Evolutionary conservation across 2,329 filamentous ascomycete genomes (phyloP), one percentile per base, ranked within the genome.

Genomic region (Talaromyces sp.): DNA sequence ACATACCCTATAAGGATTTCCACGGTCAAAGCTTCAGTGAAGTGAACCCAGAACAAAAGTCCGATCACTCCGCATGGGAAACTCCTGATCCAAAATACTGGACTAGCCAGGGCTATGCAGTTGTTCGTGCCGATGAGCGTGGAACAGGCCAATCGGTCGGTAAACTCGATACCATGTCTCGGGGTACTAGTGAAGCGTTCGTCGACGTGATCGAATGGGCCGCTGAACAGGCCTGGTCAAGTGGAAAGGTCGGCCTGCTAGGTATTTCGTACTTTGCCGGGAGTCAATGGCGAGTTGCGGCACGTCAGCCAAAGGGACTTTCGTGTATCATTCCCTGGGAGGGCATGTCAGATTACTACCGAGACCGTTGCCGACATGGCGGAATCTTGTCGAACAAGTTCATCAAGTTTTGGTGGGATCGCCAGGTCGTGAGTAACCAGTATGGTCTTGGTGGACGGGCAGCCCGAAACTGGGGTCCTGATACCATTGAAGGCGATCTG

Each of bases 391-490:
- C 82, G 0, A 80, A 85, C 58, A 66, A 64, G 0, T 86, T 86
- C 60, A 86, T 87, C 60, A 64, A 71, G 11, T 83, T 86, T 61
- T 88, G 85, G 86, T 88, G 85, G 85, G 79, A 87, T 62, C 77
- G 84, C 0, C 85, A 88, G 64, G 84, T 88, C 6, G 73, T 87
- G 7, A 76, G 77, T 0, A 89, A 89, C 62, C 87, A 90, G 66
- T 90, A 90, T 55, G 87, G 87, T 1, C 75, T 75, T 9, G 75
- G 79, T 2, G 80, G 78, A 1, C 70, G 80, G 30, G 70, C 70
- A 1, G 77, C 75, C 2, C 70, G 75, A 2, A 82, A 83, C 16
- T 83, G 80, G 79, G 82, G 81, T 0, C 75, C 69, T 2, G 72
- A 76, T 58, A 75, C 72, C 0, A 70, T 76, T 41, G 74, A 76